Evolutionary conservation across 495 filamentous ascomycete species (phyloP).

Genomic region (Hypomontagnella submonticulosa): DNA sequence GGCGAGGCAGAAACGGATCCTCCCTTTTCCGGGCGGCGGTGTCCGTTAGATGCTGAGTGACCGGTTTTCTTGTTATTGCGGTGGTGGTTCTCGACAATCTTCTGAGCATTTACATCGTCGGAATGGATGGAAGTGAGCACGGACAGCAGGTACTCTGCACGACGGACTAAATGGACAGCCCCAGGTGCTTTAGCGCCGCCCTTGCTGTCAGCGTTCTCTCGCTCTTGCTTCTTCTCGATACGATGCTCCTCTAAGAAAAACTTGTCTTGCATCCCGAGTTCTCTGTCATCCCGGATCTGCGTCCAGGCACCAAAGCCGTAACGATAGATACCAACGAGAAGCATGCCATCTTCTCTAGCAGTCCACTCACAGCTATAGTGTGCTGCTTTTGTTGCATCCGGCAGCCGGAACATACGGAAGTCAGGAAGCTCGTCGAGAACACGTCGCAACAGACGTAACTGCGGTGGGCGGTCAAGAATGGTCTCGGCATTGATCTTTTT

Average conservation of each 20-base stretch:
- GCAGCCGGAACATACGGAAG: conserved; percentile 81
- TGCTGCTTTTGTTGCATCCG: conserved; percentile 89
- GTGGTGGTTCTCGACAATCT: conserved; percentile 88
- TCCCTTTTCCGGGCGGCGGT: conserved; percentile 60
- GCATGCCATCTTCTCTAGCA: conserved; percentile 94
- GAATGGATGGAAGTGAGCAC: conserved; percentile 84
- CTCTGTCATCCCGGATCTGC: conserved; percentile 89
- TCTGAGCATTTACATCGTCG: conserved; percentile 76
- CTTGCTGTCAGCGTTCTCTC: conserved; percentile 78
- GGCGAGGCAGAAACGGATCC: conserved; percentile 68
- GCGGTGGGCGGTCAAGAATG: conserved; percentile 85
- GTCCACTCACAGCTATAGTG: conserved; percentile 90
- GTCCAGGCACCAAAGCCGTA: conserved; percentile 96
- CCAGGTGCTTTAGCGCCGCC: conserved; percentile 89
- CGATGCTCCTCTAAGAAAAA: conserved; percentile 97
- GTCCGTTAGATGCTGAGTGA: conserved; percentile 56
- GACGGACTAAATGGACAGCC: conserved; percentile 93
- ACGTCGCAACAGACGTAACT: conserved; percentile 84
- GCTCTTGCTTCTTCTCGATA: conserved; percentile 96
- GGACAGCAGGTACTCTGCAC: conserved; percentile 92
- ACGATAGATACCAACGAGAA: conserved; percentile 88
- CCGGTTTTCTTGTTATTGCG: conserved; percentile 77
- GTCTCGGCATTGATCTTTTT: conserved; percentile 96
- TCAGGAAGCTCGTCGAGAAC: conserved; percentile 72
- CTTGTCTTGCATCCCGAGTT: conserved; percentile 87